Conservation (phyloP, 306 rosid genomes). For the Acacia melanoxylon region DNA sequence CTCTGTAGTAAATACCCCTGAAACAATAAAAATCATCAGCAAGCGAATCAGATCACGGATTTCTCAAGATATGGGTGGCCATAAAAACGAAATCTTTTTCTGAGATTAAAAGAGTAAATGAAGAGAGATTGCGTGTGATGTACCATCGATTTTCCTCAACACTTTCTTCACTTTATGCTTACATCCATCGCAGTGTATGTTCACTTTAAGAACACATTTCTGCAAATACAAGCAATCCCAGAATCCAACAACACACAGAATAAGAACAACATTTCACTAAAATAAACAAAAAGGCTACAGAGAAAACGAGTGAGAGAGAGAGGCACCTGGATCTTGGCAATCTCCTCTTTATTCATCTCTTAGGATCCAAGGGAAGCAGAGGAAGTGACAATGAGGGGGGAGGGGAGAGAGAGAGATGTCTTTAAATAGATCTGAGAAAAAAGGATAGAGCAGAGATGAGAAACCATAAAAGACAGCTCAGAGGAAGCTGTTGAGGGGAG, state of each 20-base stretch:
- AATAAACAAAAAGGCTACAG: neutral
- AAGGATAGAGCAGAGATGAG: constrained; percentile 24
- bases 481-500: neutral
- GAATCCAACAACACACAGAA: constrained; percentile 27
- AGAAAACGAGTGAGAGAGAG: neutral
- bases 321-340: constrained; percentile 92
- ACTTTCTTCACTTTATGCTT: constrained; percentile 94
- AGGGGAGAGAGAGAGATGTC: neutral
- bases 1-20: constrained; percentile 87
- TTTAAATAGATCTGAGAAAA: constrained; percentile 53
- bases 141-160: constrained; percentile 93
- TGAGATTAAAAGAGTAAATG: neutral
- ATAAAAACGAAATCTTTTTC: neutral
- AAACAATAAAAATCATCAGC: neutral
- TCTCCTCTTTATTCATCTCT: constrained; percentile 95
- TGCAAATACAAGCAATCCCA: constrained; percentile 57
- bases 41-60: neutral
- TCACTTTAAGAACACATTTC: constrained; percentile 96
- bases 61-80: neutral
- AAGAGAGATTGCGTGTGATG: neutral
- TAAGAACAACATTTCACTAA: constrained; percentile 28
- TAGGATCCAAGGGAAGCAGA: constrained; percentile 36
- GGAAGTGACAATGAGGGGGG: constrained; percentile 25
- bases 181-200: constrained; percentile 97
- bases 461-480: neutral